These are phyloP conservation scores for Moricandia moricandioides DNA, from an alignment of 345 rosid genomes.

Conservation along the genomic window DNA sequence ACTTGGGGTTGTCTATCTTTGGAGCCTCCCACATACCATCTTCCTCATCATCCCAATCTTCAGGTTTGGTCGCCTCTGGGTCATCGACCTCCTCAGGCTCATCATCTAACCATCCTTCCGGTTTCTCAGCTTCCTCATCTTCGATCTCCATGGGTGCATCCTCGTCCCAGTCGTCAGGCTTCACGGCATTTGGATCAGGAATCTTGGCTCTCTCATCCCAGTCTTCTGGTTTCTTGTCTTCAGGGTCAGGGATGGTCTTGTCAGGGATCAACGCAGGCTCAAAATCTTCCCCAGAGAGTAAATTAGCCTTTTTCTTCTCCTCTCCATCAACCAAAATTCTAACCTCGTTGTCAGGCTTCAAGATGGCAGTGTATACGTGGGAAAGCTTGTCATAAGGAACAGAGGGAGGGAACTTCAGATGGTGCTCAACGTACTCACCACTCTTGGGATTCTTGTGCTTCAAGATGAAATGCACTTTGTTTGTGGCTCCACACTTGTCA, in stretches of 20 bases:
- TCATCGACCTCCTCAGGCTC: constrained; percentile 90
- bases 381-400: constrained; percentile 79
- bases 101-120: constrained; percentile 88
- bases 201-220: constrained; percentile 86
- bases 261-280: constrained; percentile 75
- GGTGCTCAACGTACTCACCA: constrained; percentile 75
- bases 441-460: constrained; percentile 94
- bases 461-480: constrained; percentile 85
- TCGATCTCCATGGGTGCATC: constrained; percentile 86
- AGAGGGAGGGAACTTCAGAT: constrained; percentile 73
- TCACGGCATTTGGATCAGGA: constrained; percentile 67
- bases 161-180: constrained; percentile 95
- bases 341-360: constrained; percentile 69
- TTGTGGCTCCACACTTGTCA: constrained; percentile 80
- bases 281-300: constrained; percentile 72
- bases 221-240: constrained; percentile 83
- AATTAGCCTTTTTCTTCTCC: constrained; percentile 71
- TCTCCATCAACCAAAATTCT: constrained; percentile 70
- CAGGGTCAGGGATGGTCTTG: constrained; percentile 87
- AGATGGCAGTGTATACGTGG: constrained; percentile 79
- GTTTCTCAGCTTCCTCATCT: constrained; percentile 83
- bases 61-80: constrained; percentile 84
- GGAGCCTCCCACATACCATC: constrained; percentile 95
- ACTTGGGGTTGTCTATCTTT: constrained; percentile 75
- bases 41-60: constrained; percentile 95